Base-by-base conservation (phyloP, 305 asterid genomes). In the Striga hermonthica region DNA sequence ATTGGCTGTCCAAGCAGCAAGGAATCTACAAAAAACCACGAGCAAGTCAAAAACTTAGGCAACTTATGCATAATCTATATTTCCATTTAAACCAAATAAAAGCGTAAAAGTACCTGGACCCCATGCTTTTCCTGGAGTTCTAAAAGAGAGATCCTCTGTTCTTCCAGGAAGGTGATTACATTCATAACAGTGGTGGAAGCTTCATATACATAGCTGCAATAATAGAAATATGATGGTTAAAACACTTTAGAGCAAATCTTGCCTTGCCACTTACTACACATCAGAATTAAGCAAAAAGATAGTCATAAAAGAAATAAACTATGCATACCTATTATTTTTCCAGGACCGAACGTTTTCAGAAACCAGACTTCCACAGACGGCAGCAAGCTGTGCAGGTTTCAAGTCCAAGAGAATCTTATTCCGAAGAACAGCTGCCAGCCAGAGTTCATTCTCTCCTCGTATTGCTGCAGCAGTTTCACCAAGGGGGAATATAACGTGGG, bases 391-490 rank as follows among this genome's bases (percentile, higher is more conserved):
- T 73, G 96, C 90, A 65, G 98, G 99, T 75, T 90, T 94, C 78
- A 94, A 74, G 70, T 81, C 87, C 10, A 85, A 81, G 74, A 94
- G 86, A 69, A 90, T 54, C 74, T 88, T 90, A 75, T 81, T 90
- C 52, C 96, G 91, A 59, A 94, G 93, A 75, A 88, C 95, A 91
- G 88, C 85, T 3, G 96, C 99, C 66, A 94, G 76, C 99, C 99
- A 90, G 62, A 94, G 91, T 79, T 94, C 97, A 61, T 90, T 94
- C 76, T 94, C 99, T 78, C 99, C 99, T 44, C 97, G 95, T 63
- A 94, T 88, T 63, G 97, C 87, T 72, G 96, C 90, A 66, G 99
- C 97, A 72, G 96, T 94, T 85, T 94, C 97, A 77, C 99, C 99
- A 60, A 94, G 90, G 35, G 99, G 99, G 74, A 85, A 90, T 68